phyloP scores from a whole-genome alignment of 2,329 filamentous ascomycete genomes.

The Hypocreales sp. region DNA sequence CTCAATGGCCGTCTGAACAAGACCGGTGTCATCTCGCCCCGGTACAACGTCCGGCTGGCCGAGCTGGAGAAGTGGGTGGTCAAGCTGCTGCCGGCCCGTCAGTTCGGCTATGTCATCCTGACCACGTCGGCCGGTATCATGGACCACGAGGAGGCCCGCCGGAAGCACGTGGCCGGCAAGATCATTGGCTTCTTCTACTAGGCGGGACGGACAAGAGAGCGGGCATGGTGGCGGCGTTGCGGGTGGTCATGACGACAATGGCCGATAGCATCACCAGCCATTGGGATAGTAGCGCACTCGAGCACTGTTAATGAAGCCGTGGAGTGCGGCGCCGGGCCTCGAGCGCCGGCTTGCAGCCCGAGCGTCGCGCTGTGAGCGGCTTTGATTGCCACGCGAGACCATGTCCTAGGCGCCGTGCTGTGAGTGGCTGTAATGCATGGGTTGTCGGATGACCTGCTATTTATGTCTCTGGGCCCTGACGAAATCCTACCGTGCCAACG shows the following conservation, averaged over 20 bases:
- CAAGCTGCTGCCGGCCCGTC: conserved; percentile 97
- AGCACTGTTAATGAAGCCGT: conserved; percentile 4
- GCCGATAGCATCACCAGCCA: conserved; percentile 17
- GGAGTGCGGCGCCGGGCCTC: no score
- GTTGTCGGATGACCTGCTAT: no score
- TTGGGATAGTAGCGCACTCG: conserved; percentile 16
- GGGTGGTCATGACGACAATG: conserved; percentile 18
- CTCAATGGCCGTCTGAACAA: conserved; percentile 98
- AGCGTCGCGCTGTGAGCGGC: no score
- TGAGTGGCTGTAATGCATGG: no score
- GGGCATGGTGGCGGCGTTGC: conserved; percentile 22
- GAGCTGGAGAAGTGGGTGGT: conserved; percentile 99
- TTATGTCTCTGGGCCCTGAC: no score
- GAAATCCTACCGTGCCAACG: no score
- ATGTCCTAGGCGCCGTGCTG: no score
- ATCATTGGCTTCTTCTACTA: conserved; percentile 99
- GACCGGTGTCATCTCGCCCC: conserved; percentile 96
- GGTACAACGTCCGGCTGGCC: conserved; percentile 96
- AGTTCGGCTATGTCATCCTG: conserved; percentile 98
- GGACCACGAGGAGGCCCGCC: conserved; percentile 98
- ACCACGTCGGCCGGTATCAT: conserved; percentile 99
- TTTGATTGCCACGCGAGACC: no score
- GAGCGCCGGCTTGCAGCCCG: no score
- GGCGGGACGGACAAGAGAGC: conserved; percentile 14
- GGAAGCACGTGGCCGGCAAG: conserved; percentile 99